Base-by-base conservation (phyloP, 2,329 filamentous ascomycete genomes). In the Aspergillus sp. region DNA sequence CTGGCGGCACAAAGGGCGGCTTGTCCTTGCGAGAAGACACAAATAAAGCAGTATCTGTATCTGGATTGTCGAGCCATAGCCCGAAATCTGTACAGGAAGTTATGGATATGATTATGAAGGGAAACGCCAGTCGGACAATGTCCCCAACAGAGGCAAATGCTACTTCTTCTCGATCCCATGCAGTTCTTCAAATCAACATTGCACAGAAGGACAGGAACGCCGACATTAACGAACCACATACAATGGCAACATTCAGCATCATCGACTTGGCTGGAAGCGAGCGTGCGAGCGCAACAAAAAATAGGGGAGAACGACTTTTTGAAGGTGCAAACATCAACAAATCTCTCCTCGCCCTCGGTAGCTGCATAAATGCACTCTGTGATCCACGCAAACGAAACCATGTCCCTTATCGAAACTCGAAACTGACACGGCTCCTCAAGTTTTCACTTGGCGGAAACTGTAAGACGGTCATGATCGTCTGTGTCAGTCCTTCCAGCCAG, bases 261-360 rank as follows among this genome's bases (percentile, higher is more conserved):
- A 99, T 99, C 73, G 95, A 99, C 79, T 80, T 99, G 66, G 95
- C 95, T 4, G 95, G 95, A 51, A 98, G 93, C 64, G 95, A 99
- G 76, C 87, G 95, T 67, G 95, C 95, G 1, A 97, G 93, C 57
- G 95, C 93, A 22, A 99, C 95, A 19, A 96, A 97, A 79, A 99
- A 99, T 74, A 83, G 95, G 54, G 95, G 95, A 56, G 93, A 96
- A 72, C 84, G 95, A 39, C 79, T 99, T 39, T 82, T 93, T 13
- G 95, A 99, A 75, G 95, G 95, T 62, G 95, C 95, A 68, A 99
- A 99, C 76, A 99, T 99, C 84, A 99, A 99, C 85, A 97, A 98
- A 72, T 99, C 95, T 1, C 82, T 99, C 3, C 86, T 99, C 15
- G 93, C 95, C 0, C 80, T 99, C 8, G 95, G 95, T 61, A 93